These are phyloP conservation scores for Phytomonas serpens DNA, from an alignment of 208 protist species.

Conservation along the genomic window DNA sequence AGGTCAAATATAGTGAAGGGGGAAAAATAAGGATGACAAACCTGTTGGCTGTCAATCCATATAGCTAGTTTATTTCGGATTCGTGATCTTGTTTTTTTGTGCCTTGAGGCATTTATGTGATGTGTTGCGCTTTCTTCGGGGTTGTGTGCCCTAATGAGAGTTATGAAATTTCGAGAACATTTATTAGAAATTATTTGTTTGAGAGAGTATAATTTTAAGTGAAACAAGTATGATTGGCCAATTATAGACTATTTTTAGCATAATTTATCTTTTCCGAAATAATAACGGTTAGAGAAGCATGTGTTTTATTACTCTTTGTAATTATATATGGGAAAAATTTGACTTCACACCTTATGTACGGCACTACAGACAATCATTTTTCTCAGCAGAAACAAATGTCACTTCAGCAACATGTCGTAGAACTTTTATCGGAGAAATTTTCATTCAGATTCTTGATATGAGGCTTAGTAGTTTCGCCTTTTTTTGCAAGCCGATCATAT, in stretches of 20 bases:
- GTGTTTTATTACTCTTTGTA: neutral
- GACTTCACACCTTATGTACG: neutral
- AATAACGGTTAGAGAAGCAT: neutral
- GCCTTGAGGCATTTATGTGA: too few species aligned
- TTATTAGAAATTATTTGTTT: constrained; percentile 1
- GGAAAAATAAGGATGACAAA: neutral
- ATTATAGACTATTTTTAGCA: neutral
- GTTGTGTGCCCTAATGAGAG: too few species aligned
- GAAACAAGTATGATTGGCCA: too few species aligned
- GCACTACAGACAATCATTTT: neutral
- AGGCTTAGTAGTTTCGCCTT: constrained; percentile 24
- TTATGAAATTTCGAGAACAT: constrained; percentile 6
- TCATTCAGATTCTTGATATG: neutral
- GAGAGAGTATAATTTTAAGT: neutral
- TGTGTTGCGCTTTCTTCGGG: too few species aligned
- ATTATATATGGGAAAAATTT: constrained; percentile 4
- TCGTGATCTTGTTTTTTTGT: constrained; percentile 27
- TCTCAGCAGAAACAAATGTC: neutral
- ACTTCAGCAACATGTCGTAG: neutral
- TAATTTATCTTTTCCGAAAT: neutral
- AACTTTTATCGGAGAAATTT: neutral
- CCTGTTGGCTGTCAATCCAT: neutral
- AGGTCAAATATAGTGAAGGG: neutral
- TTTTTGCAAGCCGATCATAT: constrained; percentile 59
- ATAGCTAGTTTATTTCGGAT: neutral